These are phyloP conservation scores for Epichloe bromicola DNA, from an alignment of 2,329 filamentous ascomycete genomes.

Conservation along the genomic window DNA sequence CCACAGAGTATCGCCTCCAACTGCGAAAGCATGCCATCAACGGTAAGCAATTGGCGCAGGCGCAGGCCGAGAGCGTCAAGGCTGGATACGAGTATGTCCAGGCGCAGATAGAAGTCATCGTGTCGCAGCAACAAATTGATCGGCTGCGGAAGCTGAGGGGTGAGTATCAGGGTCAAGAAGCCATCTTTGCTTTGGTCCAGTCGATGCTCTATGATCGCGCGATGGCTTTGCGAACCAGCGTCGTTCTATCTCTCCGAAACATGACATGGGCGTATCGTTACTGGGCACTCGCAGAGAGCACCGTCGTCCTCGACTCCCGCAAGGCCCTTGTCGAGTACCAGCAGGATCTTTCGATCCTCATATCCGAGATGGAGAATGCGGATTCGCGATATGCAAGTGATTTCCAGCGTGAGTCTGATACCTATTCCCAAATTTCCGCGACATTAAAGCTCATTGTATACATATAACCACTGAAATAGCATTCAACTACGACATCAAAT, in stretches of 20 bases:
- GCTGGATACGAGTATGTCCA: background rate
- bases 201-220: background rate
- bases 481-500: background rate
- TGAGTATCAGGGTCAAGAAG: background rate
- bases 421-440: too few relatives aligned
- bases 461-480: background rate
- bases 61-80: background rate
- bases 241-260: background rate
- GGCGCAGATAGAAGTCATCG: background rate
- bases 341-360: background rate
- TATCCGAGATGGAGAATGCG: background rate
- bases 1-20: background rate
- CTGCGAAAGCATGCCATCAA: background rate
- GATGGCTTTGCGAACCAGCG: background rate
- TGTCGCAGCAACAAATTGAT: background rate
- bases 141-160: background rate
- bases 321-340: background rate
- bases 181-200: background rate
- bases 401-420: background rate
- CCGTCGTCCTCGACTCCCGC: background rate
- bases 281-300: background rate
- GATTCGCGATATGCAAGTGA: background rate
- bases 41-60: background rate
- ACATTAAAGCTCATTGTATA: too few relatives aligned
- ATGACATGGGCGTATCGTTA: background rate